A percentile compares a stretch with the other conserved stretches of the same genome.
phyloP scores from a whole-genome alignment of 2,329 filamentous ascomycete genomes.

The Aureobasidium sp. region DNA sequence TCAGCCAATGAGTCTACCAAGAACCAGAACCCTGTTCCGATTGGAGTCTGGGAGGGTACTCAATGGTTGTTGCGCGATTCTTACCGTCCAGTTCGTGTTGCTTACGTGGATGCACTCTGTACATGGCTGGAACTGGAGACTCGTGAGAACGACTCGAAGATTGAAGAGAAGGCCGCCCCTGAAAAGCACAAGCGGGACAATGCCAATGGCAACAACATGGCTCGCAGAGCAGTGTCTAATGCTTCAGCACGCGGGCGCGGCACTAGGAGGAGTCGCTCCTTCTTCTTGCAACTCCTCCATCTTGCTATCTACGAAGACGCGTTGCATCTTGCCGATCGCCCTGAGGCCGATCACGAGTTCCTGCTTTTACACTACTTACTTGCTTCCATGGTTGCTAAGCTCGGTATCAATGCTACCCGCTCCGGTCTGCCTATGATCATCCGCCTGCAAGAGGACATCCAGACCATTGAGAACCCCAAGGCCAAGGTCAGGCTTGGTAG shows the following conservation, averaged over 20 bases:
- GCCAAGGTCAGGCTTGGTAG: constrained; percentile 74
- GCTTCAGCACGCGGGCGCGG: constrained; percentile 54
- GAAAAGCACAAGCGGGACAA: constrained; percentile 34
- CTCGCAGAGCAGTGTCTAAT: constrained; percentile 59
- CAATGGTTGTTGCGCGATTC: constrained; percentile 83
- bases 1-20: constrained; percentile 48
- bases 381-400: constrained; percentile 59
- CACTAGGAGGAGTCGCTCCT: constrained; percentile 47
- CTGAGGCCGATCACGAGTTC: constrained; percentile 60
- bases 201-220: constrained; percentile 27
- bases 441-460: constrained; percentile 76
- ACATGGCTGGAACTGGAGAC: constrained; percentile 60
- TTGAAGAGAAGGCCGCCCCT: constrained; percentile 4
- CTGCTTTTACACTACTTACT: constrained; percentile 70
- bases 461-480: constrained; percentile 53
- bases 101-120: constrained; percentile 74
- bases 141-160: constrained; percentile 19
- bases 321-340: constrained; percentile 55
- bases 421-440: constrained; percentile 83
- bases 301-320: constrained; percentile 85
- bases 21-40: constrained; percentile 55
- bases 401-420: constrained; percentile 74
- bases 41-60: constrained; percentile 91
- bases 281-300: constrained; percentile 74
- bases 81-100: constrained; percentile 67